Evolutionary conservation across 306 rosid genomes (phyloP).

Genomic region (Acacia melanoxylon): DNA sequence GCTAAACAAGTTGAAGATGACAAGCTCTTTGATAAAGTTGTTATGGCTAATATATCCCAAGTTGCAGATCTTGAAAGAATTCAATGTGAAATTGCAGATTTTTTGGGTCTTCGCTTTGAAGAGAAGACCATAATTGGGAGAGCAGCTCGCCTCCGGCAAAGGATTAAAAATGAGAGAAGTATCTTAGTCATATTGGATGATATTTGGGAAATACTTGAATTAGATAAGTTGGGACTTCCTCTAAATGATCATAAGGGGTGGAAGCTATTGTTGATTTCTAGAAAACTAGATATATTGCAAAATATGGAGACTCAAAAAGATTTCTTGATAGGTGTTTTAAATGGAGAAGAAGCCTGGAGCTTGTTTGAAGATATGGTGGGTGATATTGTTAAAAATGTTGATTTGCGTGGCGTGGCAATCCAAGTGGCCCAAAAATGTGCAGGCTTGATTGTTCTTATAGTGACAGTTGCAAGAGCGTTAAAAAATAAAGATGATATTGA

Average conservation of each 20-base stretch:
- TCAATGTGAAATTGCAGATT: not conserved
- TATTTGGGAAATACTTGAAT: not conserved
- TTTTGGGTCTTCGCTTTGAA: not conserved
- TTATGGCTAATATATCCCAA: not conserved
- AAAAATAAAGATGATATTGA: not conserved
- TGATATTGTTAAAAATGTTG: not conserved
- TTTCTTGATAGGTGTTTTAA: not conserved
- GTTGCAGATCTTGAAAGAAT: not conserved
- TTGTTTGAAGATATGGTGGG: not conserved
- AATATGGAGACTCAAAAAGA: not conserved
- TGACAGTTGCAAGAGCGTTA: not conserved
- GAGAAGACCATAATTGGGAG: not conserved
- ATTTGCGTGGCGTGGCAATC: not conserved
- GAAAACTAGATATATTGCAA: not conserved
- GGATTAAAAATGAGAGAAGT: not conserved
- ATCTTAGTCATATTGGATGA: not conserved
- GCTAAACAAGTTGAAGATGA: not conserved
- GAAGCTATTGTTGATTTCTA: conserved; percentile 1
- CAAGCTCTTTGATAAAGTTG: not conserved
- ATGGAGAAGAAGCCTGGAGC: not conserved
- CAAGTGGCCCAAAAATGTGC: not conserved
- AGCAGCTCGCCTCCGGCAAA: not conserved
- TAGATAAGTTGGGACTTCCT: not conserved
- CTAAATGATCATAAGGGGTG: not conserved
- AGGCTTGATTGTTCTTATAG: not conserved